These are phyloP conservation scores for Scalesia atractyloides DNA, from an alignment of 129 eudicot species.

Conservation along the genomic window DNA sequence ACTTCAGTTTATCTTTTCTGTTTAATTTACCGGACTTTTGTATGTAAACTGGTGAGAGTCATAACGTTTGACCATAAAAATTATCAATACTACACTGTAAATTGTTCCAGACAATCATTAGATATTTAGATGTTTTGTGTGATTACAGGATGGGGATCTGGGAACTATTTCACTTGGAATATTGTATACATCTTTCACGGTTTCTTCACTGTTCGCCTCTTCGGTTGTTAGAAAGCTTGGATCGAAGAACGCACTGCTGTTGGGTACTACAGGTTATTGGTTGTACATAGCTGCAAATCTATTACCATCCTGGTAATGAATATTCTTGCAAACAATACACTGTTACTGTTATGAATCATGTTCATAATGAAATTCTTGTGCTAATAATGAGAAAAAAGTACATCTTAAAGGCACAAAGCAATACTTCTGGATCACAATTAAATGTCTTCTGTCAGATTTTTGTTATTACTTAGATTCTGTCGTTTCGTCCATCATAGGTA, in stretches of 20 bases:
- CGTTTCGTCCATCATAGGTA: constrained; percentile 53
- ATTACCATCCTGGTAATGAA: constrained; percentile 67
- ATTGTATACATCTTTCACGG: constrained; percentile 79
- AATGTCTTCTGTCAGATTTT: too few relatives aligned
- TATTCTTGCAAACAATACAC: neutral
- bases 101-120: neutral
- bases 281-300: constrained; percentile 90
- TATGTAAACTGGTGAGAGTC: too few relatives aligned
- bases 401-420: too few relatives aligned
- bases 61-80: too few relatives aligned
- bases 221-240: constrained; percentile 76
- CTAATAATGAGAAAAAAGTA: too few relatives aligned
- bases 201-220: constrained; percentile 74
- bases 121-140: constrained; percentile 2
- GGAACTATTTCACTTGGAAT: constrained; percentile 95
- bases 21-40: too few relatives aligned
- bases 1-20: neutral
- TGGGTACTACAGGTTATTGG: constrained; percentile 97
- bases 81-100: too few relatives aligned
- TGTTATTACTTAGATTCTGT: too few relatives aligned
- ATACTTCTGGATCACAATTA: too few relatives aligned
- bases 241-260: constrained; percentile 73
- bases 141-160: constrained; percentile 75
- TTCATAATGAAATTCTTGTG: too few relatives aligned
- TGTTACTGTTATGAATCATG: too few relatives aligned